Conservation (phyloP, 208 protist genomes). For the Leishmania braziliensis region DNA sequence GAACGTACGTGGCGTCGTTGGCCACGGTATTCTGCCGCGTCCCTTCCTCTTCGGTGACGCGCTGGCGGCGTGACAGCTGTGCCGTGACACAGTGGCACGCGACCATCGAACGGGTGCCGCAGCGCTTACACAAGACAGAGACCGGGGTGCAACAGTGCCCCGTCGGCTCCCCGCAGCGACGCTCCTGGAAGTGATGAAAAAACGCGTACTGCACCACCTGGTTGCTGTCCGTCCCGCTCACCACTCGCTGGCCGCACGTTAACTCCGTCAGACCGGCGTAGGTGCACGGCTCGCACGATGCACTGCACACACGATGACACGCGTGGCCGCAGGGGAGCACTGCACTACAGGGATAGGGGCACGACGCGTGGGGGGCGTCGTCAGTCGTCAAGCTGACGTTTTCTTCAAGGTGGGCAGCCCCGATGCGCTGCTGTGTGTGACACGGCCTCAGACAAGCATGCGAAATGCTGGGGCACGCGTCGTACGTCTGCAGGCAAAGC, state of each 20-base stretch:
- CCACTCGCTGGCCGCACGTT: conserved; percentile 80
- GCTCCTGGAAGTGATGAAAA: conserved; percentile 77
- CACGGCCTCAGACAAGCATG: conserved; percentile 79
- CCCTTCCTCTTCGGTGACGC: conserved; percentile 20
- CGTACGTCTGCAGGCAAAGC: conserved; percentile 70
- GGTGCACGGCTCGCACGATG: conserved; percentile 68
- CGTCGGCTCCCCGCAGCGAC: conserved; percentile 56
- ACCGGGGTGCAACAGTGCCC: conserved; percentile 55
- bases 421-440: conserved; percentile 40
- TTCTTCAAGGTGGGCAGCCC: background rate
- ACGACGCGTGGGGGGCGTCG: conserved; percentile 44
- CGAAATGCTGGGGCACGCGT: conserved; percentile 52
- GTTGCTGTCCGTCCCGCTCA: conserved; percentile 59
- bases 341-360: conserved; percentile 76
- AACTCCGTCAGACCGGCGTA: conserved; percentile 73
- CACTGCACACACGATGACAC: conserved; percentile 68
- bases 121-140: conserved; percentile 66
- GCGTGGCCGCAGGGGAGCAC: conserved; percentile 71
- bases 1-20: conserved; percentile 24
- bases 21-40: conserved; percentile 16
- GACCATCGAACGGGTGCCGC: conserved; percentile 53
- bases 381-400: background rate
- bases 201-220: conserved; percentile 52
- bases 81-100: conserved; percentile 55
- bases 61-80: conserved; percentile 24